phyloP scores from a whole-genome alignment of 805 yeast species.

The Kodamaea kakaduensis region DNA sequence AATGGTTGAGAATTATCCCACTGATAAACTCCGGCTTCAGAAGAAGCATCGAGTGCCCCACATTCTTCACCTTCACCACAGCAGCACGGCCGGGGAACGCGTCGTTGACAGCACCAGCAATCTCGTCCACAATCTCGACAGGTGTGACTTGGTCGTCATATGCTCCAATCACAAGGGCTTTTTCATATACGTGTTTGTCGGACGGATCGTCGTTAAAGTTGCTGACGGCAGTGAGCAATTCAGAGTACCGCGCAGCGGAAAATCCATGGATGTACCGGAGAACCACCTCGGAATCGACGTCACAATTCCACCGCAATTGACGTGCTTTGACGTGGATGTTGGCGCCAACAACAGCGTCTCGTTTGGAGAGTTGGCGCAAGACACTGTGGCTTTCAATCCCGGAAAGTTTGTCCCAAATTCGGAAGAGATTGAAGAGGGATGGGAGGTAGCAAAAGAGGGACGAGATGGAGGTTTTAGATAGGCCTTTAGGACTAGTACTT shows the following conservation, averaged over 20 bases:
- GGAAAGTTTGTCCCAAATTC: slow-evolving; percentile 57
- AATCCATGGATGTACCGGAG: slow-evolving; percentile 53
- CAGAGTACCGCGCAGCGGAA: slow-evolving; percentile 37
- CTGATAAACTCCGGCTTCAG: slow-evolving; percentile 62
- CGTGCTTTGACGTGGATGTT: slow-evolving; percentile 42
- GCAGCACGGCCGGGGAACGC: slow-evolving; percentile 5
- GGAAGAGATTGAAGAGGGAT: slow-evolving; percentile 47
- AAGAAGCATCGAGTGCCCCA: slow-evolving; percentile 64
- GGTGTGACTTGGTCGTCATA: slow-evolving; percentile 56
- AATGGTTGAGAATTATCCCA: slow-evolving; percentile 57
- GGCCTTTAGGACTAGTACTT: too few relatives aligned
- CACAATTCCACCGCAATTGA: slow-evolving; percentile 71
- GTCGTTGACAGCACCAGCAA: slow-evolving; percentile 12
- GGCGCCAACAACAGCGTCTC: slow-evolving; percentile 9
- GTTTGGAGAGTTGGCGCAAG: slow-evolving; percentile 41
- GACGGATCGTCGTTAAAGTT: slow-evolving; percentile 32
- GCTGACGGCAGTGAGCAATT: slow-evolving; percentile 39
- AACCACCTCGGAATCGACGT: slow-evolving; percentile 51
- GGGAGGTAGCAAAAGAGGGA: slow-evolving; percentile 39
- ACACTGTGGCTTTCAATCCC: slow-evolving; percentile 63
- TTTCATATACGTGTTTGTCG: slow-evolving; percentile 31
- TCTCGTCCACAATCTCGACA: slow-evolving; percentile 27
- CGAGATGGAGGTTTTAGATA: slow-evolving; percentile 1
- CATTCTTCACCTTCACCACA: slow-evolving; percentile 33
- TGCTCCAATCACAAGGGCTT: slow-evolving; percentile 58